phyloP scores from a whole-genome alignment of 73 alveolate genomes.

The Stentor roeselii region DNA sequence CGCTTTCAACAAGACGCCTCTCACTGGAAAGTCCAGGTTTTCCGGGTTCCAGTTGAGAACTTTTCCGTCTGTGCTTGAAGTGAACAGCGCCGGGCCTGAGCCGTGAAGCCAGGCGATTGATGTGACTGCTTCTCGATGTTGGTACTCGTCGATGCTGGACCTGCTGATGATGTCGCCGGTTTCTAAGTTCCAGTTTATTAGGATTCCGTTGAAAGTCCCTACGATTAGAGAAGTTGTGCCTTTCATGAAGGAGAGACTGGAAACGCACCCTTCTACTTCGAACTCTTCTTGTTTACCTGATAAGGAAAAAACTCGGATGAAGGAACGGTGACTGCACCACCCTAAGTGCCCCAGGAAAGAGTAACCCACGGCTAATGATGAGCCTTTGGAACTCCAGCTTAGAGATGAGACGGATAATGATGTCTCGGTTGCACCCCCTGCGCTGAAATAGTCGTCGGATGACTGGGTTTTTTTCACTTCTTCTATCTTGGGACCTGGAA shows the following conservation, averaged over 20 bases:
- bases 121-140: slow-evolving; percentile 64
- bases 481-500: slow-evolving; percentile 18
- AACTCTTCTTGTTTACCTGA: slow-evolving; percentile 41
- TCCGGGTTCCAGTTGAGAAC: slow-evolving; percentile 50
- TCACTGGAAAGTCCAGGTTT: slow-evolving; percentile 46
- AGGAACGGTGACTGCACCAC: slow-evolving; percentile 50
- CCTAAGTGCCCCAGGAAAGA: slow-evolving; percentile 42
- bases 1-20: slow-evolving; percentile 53
- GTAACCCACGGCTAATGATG: slow-evolving; percentile 62
- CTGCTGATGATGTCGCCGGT: slow-evolving; percentile 39
- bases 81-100: slow-evolving; percentile 20
- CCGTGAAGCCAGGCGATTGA: slow-evolving; percentile 38
- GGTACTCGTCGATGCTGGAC: slow-evolving; percentile 56
- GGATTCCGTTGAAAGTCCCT: slow-evolving; percentile 66
- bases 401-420: slow-evolving; percentile 38
- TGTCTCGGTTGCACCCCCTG: slow-evolving; percentile 22
- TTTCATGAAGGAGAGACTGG: slow-evolving; percentile 46
- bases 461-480: slow-evolving; percentile 1
- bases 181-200: slow-evolving; percentile 46
- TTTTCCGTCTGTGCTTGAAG: slow-evolving; percentile 60
- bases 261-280: slow-evolving; percentile 50
- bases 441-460: slow-evolving; percentile 4
- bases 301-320: slow-evolving; percentile 50
- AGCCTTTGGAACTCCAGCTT: slow-evolving; percentile 61
- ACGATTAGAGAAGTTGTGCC: slow-evolving; percentile 51